These are phyloP conservation scores for Salix koriyanagi DNA, from an alignment of 345 rosid genomes.

Conservation along the genomic window DNA sequence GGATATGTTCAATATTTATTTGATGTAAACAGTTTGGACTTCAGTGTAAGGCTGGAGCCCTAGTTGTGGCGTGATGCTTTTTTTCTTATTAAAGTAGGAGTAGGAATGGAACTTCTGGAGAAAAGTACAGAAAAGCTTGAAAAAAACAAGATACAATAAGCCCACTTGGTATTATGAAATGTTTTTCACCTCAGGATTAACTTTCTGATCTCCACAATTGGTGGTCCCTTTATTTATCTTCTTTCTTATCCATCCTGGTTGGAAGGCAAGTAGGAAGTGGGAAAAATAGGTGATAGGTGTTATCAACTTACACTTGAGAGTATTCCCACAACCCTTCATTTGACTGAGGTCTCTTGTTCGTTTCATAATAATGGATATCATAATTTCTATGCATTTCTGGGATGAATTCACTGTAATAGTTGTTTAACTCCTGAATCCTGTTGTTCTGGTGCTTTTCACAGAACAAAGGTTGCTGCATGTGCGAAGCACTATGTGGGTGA, in stretches of 20 bases:
- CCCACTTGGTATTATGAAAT: neutral
- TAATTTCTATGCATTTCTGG: neutral
- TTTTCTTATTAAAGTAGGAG: neutral
- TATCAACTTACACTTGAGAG: no score
- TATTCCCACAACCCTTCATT: neutral
- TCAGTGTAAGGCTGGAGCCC: neutral
- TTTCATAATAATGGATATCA: neutral
- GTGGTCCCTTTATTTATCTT: neutral
- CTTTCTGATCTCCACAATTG: neutral
- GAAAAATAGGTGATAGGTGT: neutral
- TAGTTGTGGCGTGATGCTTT: neutral
- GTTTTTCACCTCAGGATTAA: neutral
- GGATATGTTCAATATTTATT: neutral
- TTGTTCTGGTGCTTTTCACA: constrained; percentile 11
- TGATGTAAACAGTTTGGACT: neutral
- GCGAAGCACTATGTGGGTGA: constrained; percentile 95
- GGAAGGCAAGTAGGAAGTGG: neutral
- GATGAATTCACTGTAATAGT: neutral
- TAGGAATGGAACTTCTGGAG: neutral
- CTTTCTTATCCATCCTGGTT: neutral
- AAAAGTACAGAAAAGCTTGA: neutral
- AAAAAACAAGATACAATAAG: neutral
- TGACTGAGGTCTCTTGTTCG: neutral
- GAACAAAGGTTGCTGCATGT: constrained; percentile 81
- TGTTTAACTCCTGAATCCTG: neutral